Conservation (phyloP, 495 filamentous ascomycete genomes). For the Thozetella sp. region DNA sequence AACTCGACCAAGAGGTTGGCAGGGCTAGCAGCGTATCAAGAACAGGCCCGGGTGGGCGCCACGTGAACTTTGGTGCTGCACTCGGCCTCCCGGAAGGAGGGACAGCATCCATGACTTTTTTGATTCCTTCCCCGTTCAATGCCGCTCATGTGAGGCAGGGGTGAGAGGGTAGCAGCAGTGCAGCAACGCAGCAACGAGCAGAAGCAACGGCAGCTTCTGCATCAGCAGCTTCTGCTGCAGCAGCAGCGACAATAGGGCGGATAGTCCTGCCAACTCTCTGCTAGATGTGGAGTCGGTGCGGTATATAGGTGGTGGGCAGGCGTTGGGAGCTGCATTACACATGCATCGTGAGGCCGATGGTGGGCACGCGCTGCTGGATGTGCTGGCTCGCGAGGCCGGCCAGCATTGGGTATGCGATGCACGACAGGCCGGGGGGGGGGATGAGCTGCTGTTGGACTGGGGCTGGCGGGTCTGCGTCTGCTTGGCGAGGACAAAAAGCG, state of each 20-base stretch:
- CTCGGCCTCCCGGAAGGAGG: no score
- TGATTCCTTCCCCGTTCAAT: no score
- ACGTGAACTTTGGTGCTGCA: background rate
- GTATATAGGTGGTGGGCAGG: background rate
- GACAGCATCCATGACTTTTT: no score
- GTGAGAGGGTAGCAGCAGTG: no score
- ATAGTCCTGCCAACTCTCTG: no score
- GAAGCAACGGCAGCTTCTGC: no score
- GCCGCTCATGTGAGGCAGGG: no score
- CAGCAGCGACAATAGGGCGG: no score
- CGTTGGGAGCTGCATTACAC: background rate
- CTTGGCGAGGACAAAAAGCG: background rate
- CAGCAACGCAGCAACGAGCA: no score
- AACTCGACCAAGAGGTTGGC: background rate
- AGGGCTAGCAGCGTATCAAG: background rate
- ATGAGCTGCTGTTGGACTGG: background rate
- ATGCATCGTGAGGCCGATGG: background rate
- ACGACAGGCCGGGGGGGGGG: conserved; percentile 1
- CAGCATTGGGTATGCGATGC: background rate
- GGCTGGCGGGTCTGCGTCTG: background rate
- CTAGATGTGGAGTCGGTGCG: no score
- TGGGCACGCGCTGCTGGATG: conserved; percentile 2
- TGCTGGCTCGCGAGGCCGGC: background rate
- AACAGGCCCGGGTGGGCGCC: background rate
- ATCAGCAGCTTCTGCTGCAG: no score